These are phyloP conservation scores for Picea sitchensis DNA, from an alignment of 75 land plant species.

Conservation along the genomic window DNA sequence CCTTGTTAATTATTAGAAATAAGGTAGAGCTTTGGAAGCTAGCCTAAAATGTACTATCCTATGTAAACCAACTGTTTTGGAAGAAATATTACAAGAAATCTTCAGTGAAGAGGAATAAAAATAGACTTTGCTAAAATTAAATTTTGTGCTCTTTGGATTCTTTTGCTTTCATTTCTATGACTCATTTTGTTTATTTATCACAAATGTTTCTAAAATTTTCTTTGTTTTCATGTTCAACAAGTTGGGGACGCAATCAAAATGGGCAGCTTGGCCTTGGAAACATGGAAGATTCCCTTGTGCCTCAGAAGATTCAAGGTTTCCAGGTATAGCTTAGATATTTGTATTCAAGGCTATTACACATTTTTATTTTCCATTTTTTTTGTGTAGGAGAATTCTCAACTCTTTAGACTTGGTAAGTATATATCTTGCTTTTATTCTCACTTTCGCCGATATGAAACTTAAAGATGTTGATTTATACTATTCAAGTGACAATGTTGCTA, in stretches of 20 bases:
- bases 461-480: neutral
- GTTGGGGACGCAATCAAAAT: slow-evolving; percentile 99
- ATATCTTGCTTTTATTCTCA: neutral
- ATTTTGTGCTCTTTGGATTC: no score
- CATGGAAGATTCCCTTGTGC: slow-evolving; percentile 79
- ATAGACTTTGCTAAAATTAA: no score
- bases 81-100: no score
- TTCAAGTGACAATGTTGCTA: neutral
- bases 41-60: no score
- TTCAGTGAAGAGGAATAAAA: no score
- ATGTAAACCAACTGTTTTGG: no score
- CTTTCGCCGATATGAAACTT: neutral
- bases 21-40: no score
- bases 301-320: slow-evolving; percentile 75
- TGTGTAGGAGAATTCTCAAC: neutral
- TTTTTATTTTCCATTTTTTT: neutral
- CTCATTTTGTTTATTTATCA: no score
- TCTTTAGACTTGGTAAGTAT: neutral
- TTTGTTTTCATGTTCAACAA: slow-evolving; percentile 14
- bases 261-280: slow-evolving; percentile 97
- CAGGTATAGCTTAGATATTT: slow-evolving; percentile 38
- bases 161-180: no score
- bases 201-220: neutral
- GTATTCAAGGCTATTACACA: neutral
- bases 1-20: no score